Percentiles rank a stretch among this genome's conserved stretches.
Evolutionary conservation across 257 asterid genomes (phyloP).

Genomic region (Eustoma russellianum): DNA sequence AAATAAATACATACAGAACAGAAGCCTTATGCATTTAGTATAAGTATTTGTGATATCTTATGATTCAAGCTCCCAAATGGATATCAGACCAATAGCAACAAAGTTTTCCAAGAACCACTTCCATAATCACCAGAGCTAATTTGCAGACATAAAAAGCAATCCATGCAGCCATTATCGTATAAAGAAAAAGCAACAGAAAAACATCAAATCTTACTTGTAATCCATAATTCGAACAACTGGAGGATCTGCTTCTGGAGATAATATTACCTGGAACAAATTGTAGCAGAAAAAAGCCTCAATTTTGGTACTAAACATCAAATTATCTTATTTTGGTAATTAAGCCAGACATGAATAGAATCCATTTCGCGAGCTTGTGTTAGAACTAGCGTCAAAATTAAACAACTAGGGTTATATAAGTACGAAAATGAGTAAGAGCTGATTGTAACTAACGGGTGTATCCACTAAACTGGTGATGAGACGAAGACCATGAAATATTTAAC

Average conservation of each 20-base stretch:
- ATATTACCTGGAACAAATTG: constrained; percentile 53
- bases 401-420: no score
- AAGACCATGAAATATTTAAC: no score
- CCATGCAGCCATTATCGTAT: constrained; percentile 3
- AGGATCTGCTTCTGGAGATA: constrained; percentile 94
- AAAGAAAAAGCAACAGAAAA: neutral
- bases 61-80: no score
- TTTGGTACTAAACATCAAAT: neutral
- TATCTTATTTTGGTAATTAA: neutral
- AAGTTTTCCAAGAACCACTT: neutral
- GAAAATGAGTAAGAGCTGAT: no score
- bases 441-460: no score
- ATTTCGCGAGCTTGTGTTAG: no score
- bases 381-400: no score
- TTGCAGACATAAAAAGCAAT: neutral
- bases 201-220: constrained; percentile 56
- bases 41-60: no score
- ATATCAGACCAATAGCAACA: no score
- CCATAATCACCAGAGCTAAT: neutral
- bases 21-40: no score
- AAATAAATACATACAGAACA: no score
- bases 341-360: neutral
- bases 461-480: no score
- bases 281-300: constrained; percentile 8
- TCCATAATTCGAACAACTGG: constrained; percentile 94